These are phyloP conservation scores for Alternaria viburni DNA, from an alignment of 2,329 filamentous ascomycete species.

Conservation along the genomic window DNA sequence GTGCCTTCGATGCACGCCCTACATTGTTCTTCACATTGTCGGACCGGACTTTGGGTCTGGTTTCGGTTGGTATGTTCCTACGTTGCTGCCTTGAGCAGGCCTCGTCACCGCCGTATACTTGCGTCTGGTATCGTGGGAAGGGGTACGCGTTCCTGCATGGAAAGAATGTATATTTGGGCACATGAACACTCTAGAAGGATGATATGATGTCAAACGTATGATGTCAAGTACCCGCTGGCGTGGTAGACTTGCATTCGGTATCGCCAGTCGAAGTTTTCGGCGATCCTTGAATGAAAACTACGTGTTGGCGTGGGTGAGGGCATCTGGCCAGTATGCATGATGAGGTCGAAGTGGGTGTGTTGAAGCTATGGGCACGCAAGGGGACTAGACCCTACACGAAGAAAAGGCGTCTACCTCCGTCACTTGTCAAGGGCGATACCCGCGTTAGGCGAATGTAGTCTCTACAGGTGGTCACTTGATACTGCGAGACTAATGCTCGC, in stretches of 20 bases:
- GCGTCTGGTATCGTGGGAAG: not conserved
- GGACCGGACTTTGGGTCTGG: not conserved
- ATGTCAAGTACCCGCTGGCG: not conserved
- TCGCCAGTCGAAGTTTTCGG: not conserved
- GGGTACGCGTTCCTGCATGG: slow-evolving; percentile 8
- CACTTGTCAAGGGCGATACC: not conserved
- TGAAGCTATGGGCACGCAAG: not conserved
- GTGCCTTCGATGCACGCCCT: not conserved
- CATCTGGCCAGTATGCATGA: not conserved
- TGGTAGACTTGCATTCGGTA: not conserved
- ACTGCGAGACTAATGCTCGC: not conserved
- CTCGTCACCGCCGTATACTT: not conserved
- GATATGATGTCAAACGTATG: not conserved
- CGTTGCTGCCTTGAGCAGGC: not conserved
- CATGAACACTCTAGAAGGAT: not conserved
- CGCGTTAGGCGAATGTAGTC: not conserved
- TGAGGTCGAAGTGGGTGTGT: not conserved
- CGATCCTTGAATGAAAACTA: not conserved
- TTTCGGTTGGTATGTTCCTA: not conserved
- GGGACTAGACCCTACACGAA: not conserved
- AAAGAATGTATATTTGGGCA: not conserved
- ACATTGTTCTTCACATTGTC: not conserved
- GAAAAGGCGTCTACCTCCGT: not conserved
- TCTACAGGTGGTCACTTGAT: not conserved
- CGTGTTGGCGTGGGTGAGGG: not conserved